Base-by-base conservation (phyloP, 164 flowering plant genomes). In the Stephania japonica region DNA sequence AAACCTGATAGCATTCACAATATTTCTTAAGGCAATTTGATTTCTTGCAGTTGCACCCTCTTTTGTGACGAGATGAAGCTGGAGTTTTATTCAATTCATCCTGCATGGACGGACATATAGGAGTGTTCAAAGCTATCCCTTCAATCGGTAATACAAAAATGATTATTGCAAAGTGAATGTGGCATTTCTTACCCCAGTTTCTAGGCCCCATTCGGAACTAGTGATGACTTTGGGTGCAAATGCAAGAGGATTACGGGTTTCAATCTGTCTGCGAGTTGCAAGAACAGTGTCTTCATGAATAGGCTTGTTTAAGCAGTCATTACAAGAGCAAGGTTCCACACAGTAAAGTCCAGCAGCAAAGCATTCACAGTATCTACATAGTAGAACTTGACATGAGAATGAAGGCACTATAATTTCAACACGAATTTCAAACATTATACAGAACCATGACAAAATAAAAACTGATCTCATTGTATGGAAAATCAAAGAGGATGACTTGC, bases 31-130 rank as follows among this genome's bases (percentile, higher is more conserved):
- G 83, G 81, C 99, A 95, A 75, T 85, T 86, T 64, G 98, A 95
- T 82, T 91, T 95, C 86, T 93, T 95, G 92, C 99, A 95, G 81
- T 95, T 95, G 90, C 99, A 95, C 70, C 99, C 99, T 81, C 97
- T 82, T 82, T 93, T 95, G 75, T 95, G 99, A 6, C 98, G 87
- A 44, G 98, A 97, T 21, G 98, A 91, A 82, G 94, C 96, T 49
- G 99, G 98, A 68, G 97, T 91, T 79, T 84, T 88, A 79, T 77
- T 87, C 50, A 83, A 75, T 63, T 91, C 97, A 47, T 91, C 99
- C 98, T 95, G 84, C 78, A 82, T 65, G n/a, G 47, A 69, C 38
- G 69, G 75, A 38, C 62, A 82, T 19, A 21, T 43, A 64, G 8
- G 14, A 7, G 2, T 23, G 66, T 24, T 47, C 19, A 42, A 72